Percentiles rank a stretch among this genome's conserved stretches.
Evolutionary conservation across 2,329 filamentous ascomycete species (phyloP).

Genomic region (Reticulascus tulasneorum): DNA sequence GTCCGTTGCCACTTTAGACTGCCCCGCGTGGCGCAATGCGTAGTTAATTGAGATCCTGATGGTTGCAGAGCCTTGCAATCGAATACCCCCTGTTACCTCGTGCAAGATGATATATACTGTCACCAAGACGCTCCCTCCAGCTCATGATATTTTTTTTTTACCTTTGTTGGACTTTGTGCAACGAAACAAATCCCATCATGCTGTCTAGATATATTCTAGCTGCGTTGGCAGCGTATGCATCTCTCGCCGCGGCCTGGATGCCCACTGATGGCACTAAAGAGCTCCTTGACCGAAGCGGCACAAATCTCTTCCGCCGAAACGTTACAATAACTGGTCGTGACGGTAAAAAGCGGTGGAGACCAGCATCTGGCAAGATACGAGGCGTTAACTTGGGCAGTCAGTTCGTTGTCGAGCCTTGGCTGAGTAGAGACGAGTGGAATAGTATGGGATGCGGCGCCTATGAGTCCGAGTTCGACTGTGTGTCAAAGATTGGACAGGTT

Average conservation of each 20-base stretch:
- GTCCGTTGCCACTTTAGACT: no score
- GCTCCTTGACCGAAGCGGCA: constrained; percentile 8
- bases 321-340: constrained; percentile 1
- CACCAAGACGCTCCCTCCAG: no score
- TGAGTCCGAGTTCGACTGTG: constrained; percentile 51
- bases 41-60: no score
- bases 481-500: constrained; percentile 41
- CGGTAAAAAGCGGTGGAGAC: constrained; percentile 9
- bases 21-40: no score
- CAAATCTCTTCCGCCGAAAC: constrained; percentile 10
- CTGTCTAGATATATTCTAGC: constrained; percentile 7
- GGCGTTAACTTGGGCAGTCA: constrained; percentile 52
- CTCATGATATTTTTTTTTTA: no score
- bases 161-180: no score
- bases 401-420: constrained; percentile 53
- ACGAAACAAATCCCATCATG: no score
- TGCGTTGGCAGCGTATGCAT: constrained; percentile 4
- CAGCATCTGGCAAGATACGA: constrained; percentile 37
- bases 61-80: no score
- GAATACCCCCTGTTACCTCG: no score
- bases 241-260: constrained; percentile 6
- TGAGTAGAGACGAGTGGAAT: constrained; percentile 40
- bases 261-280: constrained; percentile 8
- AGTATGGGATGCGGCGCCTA: constrained; percentile 41
- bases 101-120: no score